Evolutionary conservation across 2,329 filamentous ascomycete species (phyloP).

Genomic region (Xylariaceae sp.): DNA sequence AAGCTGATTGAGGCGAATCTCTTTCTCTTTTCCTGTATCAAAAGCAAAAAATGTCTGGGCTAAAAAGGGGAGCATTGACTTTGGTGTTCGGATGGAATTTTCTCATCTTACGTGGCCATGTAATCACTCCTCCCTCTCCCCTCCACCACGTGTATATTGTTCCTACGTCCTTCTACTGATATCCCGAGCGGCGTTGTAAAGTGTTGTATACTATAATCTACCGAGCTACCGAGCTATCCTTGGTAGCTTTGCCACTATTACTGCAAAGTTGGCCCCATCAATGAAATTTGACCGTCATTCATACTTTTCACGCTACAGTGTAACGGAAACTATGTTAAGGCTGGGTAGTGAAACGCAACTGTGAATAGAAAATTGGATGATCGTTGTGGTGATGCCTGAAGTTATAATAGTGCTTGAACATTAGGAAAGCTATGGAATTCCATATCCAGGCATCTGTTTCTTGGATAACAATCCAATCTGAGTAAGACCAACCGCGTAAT

Average conservation of each 20-base stretch:
- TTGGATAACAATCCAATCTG: too few relatives aligned
- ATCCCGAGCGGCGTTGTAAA: slow-evolving; percentile 33
- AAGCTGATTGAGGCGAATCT: slow-evolving; percentile 13
- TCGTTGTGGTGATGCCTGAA: too few relatives aligned
- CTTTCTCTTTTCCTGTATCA: slow-evolving; percentile 32
- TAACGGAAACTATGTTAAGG: background rate
- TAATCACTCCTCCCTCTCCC: slow-evolving; percentile 34
- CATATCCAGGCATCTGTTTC: too few relatives aligned
- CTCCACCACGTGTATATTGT: slow-evolving; percentile 24
- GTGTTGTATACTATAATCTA: slow-evolving; percentile 31
- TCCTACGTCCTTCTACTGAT: slow-evolving; percentile 30
- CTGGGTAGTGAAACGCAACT: too few relatives aligned
- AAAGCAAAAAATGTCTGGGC: slow-evolving; percentile 30
- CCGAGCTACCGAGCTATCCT: slow-evolving; percentile 2
- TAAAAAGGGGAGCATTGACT: slow-evolving; percentile 44
- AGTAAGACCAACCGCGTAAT: too few relatives aligned
- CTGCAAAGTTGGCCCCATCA: background rate
- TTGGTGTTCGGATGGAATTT: slow-evolving; percentile 39
- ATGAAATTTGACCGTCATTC: background rate
- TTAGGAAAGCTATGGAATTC: too few relatives aligned
- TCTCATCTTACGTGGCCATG: slow-evolving; percentile 37
- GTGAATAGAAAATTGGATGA: too few relatives aligned
- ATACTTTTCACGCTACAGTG: background rate
- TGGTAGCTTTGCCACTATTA: slow-evolving; percentile 9
- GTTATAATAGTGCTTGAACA: too few relatives aligned